These are phyloP conservation scores for Fagus sylvatica DNA, from an alignment of 306 rosid species.

Conservation along the genomic window DNA sequence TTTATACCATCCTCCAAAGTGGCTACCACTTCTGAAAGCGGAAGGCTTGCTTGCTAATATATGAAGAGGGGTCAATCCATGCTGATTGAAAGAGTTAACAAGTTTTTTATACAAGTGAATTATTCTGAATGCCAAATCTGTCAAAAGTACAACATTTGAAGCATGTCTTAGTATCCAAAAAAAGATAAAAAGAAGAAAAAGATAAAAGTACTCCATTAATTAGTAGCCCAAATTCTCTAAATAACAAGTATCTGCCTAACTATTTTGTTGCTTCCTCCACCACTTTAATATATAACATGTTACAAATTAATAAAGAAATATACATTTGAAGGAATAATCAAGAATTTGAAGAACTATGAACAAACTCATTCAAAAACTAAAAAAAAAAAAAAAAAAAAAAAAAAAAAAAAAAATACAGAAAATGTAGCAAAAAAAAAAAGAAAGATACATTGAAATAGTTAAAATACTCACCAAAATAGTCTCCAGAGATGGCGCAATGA, in stretches of 20 bases:
- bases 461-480: constrained; percentile 31
- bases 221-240: too few species aligned
- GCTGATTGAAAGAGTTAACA: constrained; percentile 17
- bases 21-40: constrained; percentile 52
- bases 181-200: too few species aligned
- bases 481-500: constrained; percentile 46
- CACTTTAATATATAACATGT: not conserved
- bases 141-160: not conserved
- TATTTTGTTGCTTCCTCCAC: too few species aligned
- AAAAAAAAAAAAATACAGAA: too few species aligned
- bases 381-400: too few species aligned
- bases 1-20: constrained; percentile 23
- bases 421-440: too few species aligned
- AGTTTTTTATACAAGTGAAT: constrained; percentile 35
- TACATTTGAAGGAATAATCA: too few species aligned
- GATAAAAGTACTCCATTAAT: too few species aligned
- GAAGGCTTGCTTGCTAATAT: constrained; percentile 52
- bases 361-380: too few species aligned
- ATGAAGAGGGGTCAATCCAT: constrained; percentile 57
- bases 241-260: too few species aligned
- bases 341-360: too few species aligned
- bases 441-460: not conserved
- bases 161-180: not conserved
- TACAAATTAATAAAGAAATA: not conserved
- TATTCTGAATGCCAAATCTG: constrained; percentile 67